Conservation (phyloP, 1,139 yeast species). For the Yamadazyma diddensiae region DNA sequence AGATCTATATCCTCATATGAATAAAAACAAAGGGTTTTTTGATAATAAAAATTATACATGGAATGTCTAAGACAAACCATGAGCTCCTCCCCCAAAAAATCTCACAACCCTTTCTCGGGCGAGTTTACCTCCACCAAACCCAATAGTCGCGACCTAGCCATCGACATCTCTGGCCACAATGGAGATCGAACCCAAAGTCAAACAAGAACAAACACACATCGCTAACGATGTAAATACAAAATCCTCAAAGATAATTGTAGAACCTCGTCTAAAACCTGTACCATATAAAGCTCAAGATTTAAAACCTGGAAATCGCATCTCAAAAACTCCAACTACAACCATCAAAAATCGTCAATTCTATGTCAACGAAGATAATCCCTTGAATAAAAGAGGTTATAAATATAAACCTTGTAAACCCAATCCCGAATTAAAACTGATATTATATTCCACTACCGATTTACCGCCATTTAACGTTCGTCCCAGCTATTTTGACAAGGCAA, state of each 20-base stretch:
- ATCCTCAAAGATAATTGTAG: slow-evolving; percentile 23
- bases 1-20: no score
- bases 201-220: no score
- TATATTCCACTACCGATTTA: slow-evolving; percentile 73
- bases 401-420: slow-evolving; percentile 79
- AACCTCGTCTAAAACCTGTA: slow-evolving; percentile 47
- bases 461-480: slow-evolving; percentile 65
- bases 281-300: slow-evolving; percentile 38
- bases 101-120: no score
- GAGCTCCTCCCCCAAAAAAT: no score
- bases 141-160: no score
- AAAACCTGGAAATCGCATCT: slow-evolving; percentile 8
- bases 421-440: slow-evolving; percentile 53
- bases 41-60: no score
- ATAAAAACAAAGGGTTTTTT: no score
- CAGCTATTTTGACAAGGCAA: slow-evolving; percentile 71
- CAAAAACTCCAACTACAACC: slow-evolving; percentile 9
- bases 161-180: slow-evolving; percentile 3
- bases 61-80: no score
- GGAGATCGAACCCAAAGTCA: slow-evolving; percentile 14
- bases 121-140: no score
- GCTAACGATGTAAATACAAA: no score
- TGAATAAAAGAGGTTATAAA: slow-evolving; percentile 77
- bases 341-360: slow-evolving; percentile 30
- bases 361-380: slow-evolving; percentile 71